A percentile compares a stretch with the other conserved stretches of the same genome.
phyloP scores from a whole-genome alignment of 2,329 filamentous ascomycete species.

The Acrodontium crateriforme region DNA sequence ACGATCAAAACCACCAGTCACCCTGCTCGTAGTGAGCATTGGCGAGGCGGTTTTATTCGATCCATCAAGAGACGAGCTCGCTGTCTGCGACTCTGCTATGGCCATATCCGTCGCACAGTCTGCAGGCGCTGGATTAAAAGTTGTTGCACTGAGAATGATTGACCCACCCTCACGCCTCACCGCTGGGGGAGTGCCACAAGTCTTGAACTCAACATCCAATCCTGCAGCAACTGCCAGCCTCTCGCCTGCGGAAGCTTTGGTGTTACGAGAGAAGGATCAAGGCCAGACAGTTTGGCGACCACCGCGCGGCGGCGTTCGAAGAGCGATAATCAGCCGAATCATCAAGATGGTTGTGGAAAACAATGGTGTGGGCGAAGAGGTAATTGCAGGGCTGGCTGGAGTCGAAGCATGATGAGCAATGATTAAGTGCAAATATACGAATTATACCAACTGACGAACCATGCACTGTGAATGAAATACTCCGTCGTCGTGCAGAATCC shows the following conservation, averaged over 20 bases:
- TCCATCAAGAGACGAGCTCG: slow-evolving; percentile 77
- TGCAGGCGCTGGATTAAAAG: slow-evolving; percentile 8
- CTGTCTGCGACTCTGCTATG: slow-evolving; percentile 78
- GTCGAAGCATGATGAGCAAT: slow-evolving; percentile 41
- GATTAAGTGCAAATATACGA: no score
- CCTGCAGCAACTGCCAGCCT: slow-evolving; percentile 22
- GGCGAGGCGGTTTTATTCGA: slow-evolving; percentile 89
- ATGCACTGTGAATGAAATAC: no score
- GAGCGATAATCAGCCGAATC: slow-evolving; percentile 57
- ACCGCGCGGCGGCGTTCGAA: slow-evolving; percentile 68
- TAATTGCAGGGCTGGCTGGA: slow-evolving; percentile 64
- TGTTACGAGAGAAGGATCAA: slow-evolving; percentile 37
- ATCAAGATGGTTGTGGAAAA: slow-evolving; percentile 62
- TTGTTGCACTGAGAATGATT: slow-evolving; percentile 35
- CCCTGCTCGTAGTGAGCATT: slow-evolving; percentile 76
- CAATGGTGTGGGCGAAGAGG: slow-evolving; percentile 73
- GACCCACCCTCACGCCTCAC: slow-evolving; percentile 37
- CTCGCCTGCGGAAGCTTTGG: slow-evolving; percentile 27
- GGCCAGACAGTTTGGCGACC: slow-evolving; percentile 62
- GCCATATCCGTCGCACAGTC: slow-evolving; percentile 59
- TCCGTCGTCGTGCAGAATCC: no score
- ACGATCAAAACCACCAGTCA: slow-evolving; percentile 58
- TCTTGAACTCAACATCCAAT: slow-evolving; percentile 29
- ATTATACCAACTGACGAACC: no score
- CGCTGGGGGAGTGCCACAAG: slow-evolving; percentile 33